Base-by-base conservation (phyloP, 108 stramenopile species). In the Epipyxis sp. region DNA sequence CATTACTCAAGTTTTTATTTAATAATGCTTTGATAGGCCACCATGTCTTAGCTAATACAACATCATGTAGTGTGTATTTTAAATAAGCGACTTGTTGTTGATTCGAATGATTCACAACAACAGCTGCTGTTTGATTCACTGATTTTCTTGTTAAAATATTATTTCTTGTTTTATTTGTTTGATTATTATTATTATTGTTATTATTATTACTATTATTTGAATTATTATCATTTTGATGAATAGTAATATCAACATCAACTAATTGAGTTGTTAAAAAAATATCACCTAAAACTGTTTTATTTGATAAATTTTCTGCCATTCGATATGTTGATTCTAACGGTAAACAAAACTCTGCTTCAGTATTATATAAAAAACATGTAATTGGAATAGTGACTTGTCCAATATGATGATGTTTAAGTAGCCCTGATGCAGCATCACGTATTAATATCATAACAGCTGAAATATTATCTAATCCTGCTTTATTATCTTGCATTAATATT, bases 381-480 rank as follows among this genome's bases (percentile, higher is more conserved):
- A 50, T 50, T 13, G 61, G 61, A 35, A 65, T 65, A 29, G 35
- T 65, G 6, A 65, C 61, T 65, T 65, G 61, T 13, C 61, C 61
- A 37, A 65, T 37, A 37, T 65, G 61, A 37, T 37, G 61, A 65
- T 65, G 61, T 37, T 65, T 65, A 10, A 65, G 34, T 37, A 65
- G 3, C 20, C 61, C 61, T 37, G 25, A 3, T 37, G 61, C 20
- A 6, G 27, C 34, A 65, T 65, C 61, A 6, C 61, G 3, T 65
- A 65, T 10, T 37, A 65, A 25, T 37, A 65, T 37, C 61, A 65
- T 65, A 6, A 65, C 61, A 65, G 6, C 10, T 37, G 27, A 29
- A 6, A 65, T 32, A 10, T 65, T 32, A 10, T 65, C 30, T 37
- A 35, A 6, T 6, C 34, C 61, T 37, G 34, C 20, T 10, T 37